A percentile compares a stretch with the other conserved stretches of the same genome.
These are phyloP conservation scores for Nannizziopsis arthrosporioides DNA, from an alignment of 2,329 filamentous ascomycete species.

Conservation along the genomic window DNA sequence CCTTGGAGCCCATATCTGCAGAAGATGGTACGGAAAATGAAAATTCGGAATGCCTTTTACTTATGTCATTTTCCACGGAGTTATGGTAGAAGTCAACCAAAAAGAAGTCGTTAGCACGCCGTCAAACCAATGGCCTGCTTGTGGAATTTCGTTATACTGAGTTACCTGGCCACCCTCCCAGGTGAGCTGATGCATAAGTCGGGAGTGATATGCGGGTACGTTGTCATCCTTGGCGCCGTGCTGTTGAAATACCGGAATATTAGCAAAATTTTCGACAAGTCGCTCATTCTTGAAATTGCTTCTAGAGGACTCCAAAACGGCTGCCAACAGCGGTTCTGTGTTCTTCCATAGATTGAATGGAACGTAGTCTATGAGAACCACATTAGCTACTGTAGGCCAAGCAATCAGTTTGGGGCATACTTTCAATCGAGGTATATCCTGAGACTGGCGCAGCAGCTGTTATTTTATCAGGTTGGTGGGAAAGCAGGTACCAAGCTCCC, in stretches of 20 bases:
- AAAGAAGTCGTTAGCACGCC: constrained; percentile 43
- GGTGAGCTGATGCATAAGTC: constrained; percentile 42
- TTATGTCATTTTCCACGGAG: constrained; percentile 11
- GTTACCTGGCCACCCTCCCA: constrained; percentile 33
- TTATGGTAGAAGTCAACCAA: constrained; percentile 40
- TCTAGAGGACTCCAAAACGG: constrained; percentile 39
- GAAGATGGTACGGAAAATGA: constrained; percentile 41
- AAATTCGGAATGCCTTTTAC: constrained; percentile 28
- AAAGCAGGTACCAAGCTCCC: constrained; percentile 46
- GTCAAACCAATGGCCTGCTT: constrained; percentile 43
- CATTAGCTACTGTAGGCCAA: background rate
- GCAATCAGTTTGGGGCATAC: constrained; percentile 13
- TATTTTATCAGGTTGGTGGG: constrained; percentile 46
- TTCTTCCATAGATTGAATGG: constrained; percentile 46
- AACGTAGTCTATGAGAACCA: constrained; percentile 38
- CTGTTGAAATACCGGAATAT: constrained; percentile 45
- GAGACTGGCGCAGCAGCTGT: constrained; percentile 47
- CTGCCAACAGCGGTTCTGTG: constrained; percentile 40
- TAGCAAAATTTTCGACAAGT: constrained; percentile 40
- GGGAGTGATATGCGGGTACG: constrained; percentile 47
- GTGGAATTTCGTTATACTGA: constrained; percentile 41
- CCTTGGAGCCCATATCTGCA: constrained; percentile 42
- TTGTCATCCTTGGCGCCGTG: constrained; percentile 48
- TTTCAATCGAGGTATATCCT: constrained; percentile 47
- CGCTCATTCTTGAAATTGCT: constrained; percentile 46